phyloP scores from a whole-genome alignment of 1,139 yeast genomes.

The Sugiyamaella paludigena region DNA sequence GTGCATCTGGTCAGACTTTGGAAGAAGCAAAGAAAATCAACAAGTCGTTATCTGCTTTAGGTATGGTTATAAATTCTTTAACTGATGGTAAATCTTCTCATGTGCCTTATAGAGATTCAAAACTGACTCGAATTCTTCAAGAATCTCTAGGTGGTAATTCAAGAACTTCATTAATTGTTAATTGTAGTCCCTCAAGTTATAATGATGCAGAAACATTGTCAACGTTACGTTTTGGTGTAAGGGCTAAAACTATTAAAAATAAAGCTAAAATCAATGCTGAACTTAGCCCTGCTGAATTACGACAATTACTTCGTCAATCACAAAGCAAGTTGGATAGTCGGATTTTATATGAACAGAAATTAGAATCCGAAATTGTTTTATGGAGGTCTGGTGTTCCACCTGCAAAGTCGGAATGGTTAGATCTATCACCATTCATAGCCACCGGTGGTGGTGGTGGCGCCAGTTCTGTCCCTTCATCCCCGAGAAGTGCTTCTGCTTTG shows the following conservation, averaged over 20 bases:
- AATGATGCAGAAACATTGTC: slow-evolving; percentile 72
- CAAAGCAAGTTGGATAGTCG: slow-evolving; percentile 49
- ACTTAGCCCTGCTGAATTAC: slow-evolving; percentile 55
- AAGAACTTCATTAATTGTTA: slow-evolving; percentile 72
- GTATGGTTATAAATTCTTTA: slow-evolving; percentile 76
- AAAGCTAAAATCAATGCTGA: slow-evolving; percentile 69
- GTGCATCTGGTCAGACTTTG: slow-evolving; percentile 69
- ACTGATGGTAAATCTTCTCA: slow-evolving; percentile 67
- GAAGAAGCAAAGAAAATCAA: slow-evolving; percentile 87
- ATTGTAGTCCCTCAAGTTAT: slow-evolving; percentile 65
- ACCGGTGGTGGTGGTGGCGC: not conserved
- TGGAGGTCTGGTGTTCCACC: slow-evolving; percentile 50
- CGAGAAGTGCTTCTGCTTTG: slow-evolving; percentile 9
- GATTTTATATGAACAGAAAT: slow-evolving; percentile 44
- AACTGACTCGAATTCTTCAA: slow-evolving; percentile 76
- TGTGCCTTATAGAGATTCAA: slow-evolving; percentile 80
- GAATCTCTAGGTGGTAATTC: slow-evolving; percentile 89
- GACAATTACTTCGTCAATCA: slow-evolving; percentile 49
- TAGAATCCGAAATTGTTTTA: slow-evolving; percentile 51
- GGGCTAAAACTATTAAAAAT: slow-evolving; percentile 73
- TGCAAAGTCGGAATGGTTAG: slow-evolving; percentile 39
- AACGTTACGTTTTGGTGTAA: slow-evolving; percentile 73
- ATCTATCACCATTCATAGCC: slow-evolving; percentile 21
- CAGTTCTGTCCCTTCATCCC: slow-evolving; percentile 25
- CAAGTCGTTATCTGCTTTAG: slow-evolving; percentile 71